Evolutionary conservation across 805 yeast genomes (phyloP).

Genomic region (Saturnispora saitoi): DNA sequence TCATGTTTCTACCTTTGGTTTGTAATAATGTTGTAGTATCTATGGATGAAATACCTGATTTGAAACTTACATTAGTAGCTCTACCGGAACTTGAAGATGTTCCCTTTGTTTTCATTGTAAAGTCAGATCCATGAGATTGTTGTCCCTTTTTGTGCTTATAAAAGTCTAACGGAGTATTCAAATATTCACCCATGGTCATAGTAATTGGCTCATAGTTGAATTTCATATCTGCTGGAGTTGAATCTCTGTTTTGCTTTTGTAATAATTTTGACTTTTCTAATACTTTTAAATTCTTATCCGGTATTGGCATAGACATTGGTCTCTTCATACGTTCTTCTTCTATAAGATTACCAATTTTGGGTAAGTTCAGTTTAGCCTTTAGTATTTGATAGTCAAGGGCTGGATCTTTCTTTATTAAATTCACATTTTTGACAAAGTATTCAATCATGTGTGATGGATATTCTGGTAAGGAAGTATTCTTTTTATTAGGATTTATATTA

Average conservation of each 20-base stretch:
- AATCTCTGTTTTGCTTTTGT: constrained; percentile 7
- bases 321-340: not conserved
- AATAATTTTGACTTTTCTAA: not conserved
- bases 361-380: constrained; percentile 9
- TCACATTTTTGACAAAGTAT: constrained; percentile 11
- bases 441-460: constrained; percentile 13
- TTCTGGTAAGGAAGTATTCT: constrained; percentile 5
- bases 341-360: not conserved
- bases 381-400: constrained; percentile 9
- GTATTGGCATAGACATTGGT: constrained; percentile 10
- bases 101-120: not conserved
- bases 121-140: constrained; percentile 1
- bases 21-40: constrained; percentile 6
- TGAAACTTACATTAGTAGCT: not conserved
- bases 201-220: constrained; percentile 10
- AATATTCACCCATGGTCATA: constrained; percentile 12
- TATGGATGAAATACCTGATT: constrained; percentile 9
- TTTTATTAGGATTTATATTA: constrained; percentile 3
- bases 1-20: constrained; percentile 4
- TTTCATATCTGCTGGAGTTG: constrained; percentile 10
- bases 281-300: not conserved
- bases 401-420: constrained; percentile 12
- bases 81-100: constrained; percentile 1
- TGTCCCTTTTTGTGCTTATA: constrained; percentile 10
- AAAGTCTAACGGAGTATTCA: constrained; percentile 12